Base-by-base conservation (phyloP, 2,329 filamentous ascomycete genomes). In the Phaeomoniella chlamydospora region DNA sequence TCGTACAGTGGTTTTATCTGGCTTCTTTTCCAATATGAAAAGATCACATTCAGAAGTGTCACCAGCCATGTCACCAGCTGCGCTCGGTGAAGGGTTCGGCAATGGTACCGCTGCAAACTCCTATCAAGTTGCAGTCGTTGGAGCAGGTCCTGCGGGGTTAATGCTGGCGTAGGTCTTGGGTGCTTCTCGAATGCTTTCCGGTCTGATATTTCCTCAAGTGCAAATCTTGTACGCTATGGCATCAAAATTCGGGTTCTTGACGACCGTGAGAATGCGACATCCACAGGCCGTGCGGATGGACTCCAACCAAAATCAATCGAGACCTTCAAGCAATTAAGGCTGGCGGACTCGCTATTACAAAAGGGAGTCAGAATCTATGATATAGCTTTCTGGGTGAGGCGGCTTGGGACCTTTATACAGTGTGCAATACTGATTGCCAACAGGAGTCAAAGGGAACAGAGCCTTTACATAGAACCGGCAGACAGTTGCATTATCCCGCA, bases 11-110 rank as follows among this genome's bases (percentile, higher is more conserved):
- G 5, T 3, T 33, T 18, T 14, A 12, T 4, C 14, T 6, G 12
- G 17, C 14, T 36, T n/a, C 35, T 30, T 30, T 32, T n/a, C 31
- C 29, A 30, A 18, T 29, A 14, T 17, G 5, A 11, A 6, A 18
- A 31, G 85, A 85, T 57, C 80, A 78, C 1, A 81, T 86, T 47
- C 80, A 85, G 59, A 85, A 80, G 0, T 70, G 84, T 46, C 70
- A 73, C 42, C 79, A 83, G 56, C 74, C 85, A 63, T 66, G 77
- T 19, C 58, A 84, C n/a, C 76, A 73, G n/a, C 22, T 6, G 6
- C 22, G 6, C 9, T 26, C n/a, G 22, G n/a, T 6, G 22, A 26
- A 26, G n/a, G 6, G 9, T 26, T n/a, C n/a, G 22, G 22, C 22
- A 26, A 26, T 26, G 22, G 22, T n/a, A 26, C 22, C 22, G n/a